A percentile compares a stretch with the other conserved stretches of the same genome.
Evolutionary conservation across 352 stramenopile genomes (phyloP).

Genomic region (Phytophthora pisi): DNA sequence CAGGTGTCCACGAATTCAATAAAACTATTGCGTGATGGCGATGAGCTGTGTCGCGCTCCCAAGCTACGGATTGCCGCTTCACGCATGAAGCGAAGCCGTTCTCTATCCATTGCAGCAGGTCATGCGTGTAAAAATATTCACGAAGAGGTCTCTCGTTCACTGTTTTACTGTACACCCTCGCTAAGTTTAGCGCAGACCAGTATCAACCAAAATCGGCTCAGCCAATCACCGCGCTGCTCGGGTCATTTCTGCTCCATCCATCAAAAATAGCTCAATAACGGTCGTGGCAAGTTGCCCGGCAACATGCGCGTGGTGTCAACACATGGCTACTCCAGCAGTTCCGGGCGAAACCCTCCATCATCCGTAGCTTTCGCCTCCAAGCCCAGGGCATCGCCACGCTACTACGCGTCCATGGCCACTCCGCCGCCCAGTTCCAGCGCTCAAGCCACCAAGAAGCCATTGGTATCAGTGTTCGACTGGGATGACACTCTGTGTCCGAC

Average conservation of each 20-base stretch:
- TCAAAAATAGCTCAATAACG: background rate
- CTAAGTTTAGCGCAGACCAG: too few relatives aligned
- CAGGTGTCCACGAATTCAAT: too few relatives aligned
- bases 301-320: background rate
- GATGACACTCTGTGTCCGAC: conserved; percentile 72
- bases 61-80: too few relatives aligned
- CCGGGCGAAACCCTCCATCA: background rate
- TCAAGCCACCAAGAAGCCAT: conserved; percentile 26
- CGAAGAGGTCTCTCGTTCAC: too few relatives aligned
- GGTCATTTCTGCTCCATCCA: background rate
- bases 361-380: background rate
- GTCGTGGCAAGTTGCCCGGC: too few relatives aligned
- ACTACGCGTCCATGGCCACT: conserved; percentile 11
- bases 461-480: conserved; percentile 66
- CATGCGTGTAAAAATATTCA: too few relatives aligned
- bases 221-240: background rate
- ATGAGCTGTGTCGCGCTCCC: too few relatives aligned
- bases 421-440: background rate
- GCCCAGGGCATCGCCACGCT: conserved; percentile 14
- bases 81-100: too few relatives aligned
- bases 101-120: too few relatives aligned
- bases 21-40: too few relatives aligned
- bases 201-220: background rate
- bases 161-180: too few relatives aligned
- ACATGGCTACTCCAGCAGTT: background rate